Evolutionary conservation across 148 eudicot species (phyloP).

Genomic region (Hydrangea macrophylla): DNA sequence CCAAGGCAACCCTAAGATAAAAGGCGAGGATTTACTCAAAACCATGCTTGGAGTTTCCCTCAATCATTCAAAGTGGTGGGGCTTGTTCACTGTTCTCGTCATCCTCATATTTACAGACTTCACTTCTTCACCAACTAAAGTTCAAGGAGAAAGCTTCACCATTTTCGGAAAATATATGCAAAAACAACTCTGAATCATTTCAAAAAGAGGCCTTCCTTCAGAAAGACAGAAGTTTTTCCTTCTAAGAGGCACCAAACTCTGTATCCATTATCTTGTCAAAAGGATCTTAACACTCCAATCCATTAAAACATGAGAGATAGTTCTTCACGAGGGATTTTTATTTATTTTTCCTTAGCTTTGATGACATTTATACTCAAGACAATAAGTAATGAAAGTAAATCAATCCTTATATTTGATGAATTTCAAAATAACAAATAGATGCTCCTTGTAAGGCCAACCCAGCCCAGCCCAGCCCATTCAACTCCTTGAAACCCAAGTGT

Average conservation of each 20-base stretch:
- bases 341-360: too few species aligned
- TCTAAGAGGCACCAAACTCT: constrained; percentile 60
- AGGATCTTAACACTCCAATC: constrained; percentile 81
- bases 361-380: too few species aligned
- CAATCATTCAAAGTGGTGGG: constrained; percentile 83
- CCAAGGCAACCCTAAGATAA: constrained; percentile 55
- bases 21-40: constrained; percentile 46
- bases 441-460: too few species aligned
- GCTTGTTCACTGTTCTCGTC: constrained; percentile 42
- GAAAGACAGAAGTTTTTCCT: constrained; percentile 45
- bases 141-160: constrained; percentile 70
- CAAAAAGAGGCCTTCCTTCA: constrained; percentile 65
- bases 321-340: too few species aligned
- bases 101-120: constrained; percentile 54
- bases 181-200: constrained; percentile 54
- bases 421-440: too few species aligned
- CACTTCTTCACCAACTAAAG: constrained; percentile 60
- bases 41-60: constrained; percentile 48
- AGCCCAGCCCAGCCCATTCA: too few species aligned
- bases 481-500: too few species aligned
- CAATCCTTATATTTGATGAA: too few species aligned
- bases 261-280: constrained; percentile 73
- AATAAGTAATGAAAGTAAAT: too few species aligned
- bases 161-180: constrained; percentile 35
- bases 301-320: too few species aligned